Evolutionary conservation across 257 asterid species (phyloP).

Genomic region (Parsonsia alboflavescens): DNA sequence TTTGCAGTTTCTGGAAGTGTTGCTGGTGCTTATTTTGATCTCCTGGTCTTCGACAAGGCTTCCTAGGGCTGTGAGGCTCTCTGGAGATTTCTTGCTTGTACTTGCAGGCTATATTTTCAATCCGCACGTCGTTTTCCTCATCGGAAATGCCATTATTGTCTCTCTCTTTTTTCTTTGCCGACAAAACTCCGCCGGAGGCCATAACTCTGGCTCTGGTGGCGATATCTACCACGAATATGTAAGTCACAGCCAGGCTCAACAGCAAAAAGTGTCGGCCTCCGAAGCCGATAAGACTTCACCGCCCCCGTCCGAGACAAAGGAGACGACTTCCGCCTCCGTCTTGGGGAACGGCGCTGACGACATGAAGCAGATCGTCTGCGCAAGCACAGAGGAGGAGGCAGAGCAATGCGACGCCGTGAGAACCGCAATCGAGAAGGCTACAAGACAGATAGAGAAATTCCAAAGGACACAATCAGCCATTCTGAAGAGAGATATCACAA

Average conservation of each 20-base stretch:
- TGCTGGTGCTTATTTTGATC: constrained; percentile 38
- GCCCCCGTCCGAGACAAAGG: constrained; percentile 4
- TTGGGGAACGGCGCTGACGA: constrained; percentile 15
- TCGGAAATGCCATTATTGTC: constrained; percentile 63
- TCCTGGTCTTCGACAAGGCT: constrained; percentile 66
- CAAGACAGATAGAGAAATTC: constrained; percentile 49
- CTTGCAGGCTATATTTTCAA: constrained; percentile 37
- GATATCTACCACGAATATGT: constrained; percentile 45
- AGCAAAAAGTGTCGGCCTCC: constrained; percentile 5
- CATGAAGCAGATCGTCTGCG: constrained; percentile 42
- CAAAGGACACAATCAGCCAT: constrained; percentile 75
- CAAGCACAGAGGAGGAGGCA: constrained; percentile 4
- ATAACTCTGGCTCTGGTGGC: constrained; percentile 16
- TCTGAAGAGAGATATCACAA: constrained; percentile 47
- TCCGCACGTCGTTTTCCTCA: constrained; percentile 72
- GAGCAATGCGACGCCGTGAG: constrained; percentile 36
- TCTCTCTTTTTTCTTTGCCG: constrained; percentile 46
- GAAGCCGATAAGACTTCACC: neutral
- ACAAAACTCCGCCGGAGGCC: constrained; percentile 22
- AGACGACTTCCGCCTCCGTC: neutral
- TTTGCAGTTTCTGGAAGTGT: constrained; percentile 41
- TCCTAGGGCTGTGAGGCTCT: constrained; percentile 31
- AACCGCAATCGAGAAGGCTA: constrained; percentile 51
- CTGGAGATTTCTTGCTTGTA: constrained; percentile 18
- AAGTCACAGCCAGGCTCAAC: constrained; percentile 35